Conservation (phyloP, 176 grass and related monocot species). For the Avena sativa region DNA sequence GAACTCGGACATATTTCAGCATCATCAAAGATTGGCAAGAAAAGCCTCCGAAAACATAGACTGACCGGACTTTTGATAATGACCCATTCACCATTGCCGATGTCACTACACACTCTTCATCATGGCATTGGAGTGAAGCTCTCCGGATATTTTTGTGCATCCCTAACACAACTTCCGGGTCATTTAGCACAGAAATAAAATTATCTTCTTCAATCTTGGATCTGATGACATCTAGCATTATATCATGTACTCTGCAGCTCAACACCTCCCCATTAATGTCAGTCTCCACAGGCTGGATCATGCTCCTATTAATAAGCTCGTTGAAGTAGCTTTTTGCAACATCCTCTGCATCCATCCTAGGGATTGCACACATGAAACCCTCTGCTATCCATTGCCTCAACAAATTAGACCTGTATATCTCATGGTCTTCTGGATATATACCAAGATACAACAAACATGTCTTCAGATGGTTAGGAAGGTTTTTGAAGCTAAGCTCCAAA, state of each 20-base stretch:
- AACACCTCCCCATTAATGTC: background rate
- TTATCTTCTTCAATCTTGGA: slow-evolving; percentile 13
- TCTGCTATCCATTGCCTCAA: slow-evolving; percentile 53
- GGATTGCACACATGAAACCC: slow-evolving; percentile 38
- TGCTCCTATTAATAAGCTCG: background rate
- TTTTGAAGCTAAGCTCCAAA: slow-evolving; percentile 42
- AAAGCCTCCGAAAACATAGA: background rate
- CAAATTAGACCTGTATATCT: slow-evolving; percentile 13
- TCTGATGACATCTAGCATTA: slow-evolving; percentile 49
- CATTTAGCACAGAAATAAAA: background rate
- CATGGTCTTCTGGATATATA: slow-evolving; percentile 42
- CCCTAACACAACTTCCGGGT: background rate
- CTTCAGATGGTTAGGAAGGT: slow-evolving; percentile 53
- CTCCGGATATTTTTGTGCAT: background rate
- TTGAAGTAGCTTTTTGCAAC: slow-evolving; percentile 18
- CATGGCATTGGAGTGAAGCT: background rate
- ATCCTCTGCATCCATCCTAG: slow-evolving; percentile 3
- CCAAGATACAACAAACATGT: slow-evolving; percentile 50
- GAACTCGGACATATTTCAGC: background rate
- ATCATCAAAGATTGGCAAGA: background rate
- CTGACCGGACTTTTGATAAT: background rate
- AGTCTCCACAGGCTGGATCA: background rate
- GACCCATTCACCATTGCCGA: background rate
- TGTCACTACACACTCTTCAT: background rate
- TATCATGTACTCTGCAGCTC: background rate